Evolutionary conservation across 176 grass and related monocot genomes (phyloP), one percentile per base, ranked within the genome.

Genomic region (Ensete ventricosum): DNA sequence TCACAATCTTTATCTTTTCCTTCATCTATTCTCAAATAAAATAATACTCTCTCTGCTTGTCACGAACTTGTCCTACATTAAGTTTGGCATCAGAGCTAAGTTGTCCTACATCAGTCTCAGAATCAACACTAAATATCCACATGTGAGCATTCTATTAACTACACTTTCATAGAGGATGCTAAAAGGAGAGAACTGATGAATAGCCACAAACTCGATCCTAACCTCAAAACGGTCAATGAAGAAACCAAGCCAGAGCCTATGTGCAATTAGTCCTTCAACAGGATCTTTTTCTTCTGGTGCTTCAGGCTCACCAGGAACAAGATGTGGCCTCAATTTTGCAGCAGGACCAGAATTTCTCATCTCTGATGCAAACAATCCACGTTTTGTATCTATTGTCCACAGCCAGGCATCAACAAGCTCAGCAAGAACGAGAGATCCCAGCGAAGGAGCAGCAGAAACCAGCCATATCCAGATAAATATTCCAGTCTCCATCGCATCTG

Each of bases 391-490:
- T 78, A 99, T 94, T n/a, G 95, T 99, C 95, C 95, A 99, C 51
- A 99, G 48, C 95, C 95, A 99, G 80, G 95, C 95, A 87, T 99
- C 95, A 83, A 99, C 95, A 62, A 99, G 90, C 76, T 99, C 95
- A 9, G 90, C 90, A 53, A 99, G 84, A 34, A 99, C 88, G 87
- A 94, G 90, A 59, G 95, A 82, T 51, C 95, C 95, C 78, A 99
- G 80, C 53, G 88, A 86, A 72, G 95, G 95, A 64, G 90, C 90
- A 53, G 94, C 94, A 52, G 95, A 99, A 55, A 99, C 95, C 60
- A 99, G 88, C 95, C 95, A 99, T 51, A 90, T 99, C 95, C 95
- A 99, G 80, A 99, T 93, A 89, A 91, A 99, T 77, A 99, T 85
- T 62, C 95, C 95, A 67, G 90, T 99, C 78, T 99, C 95, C 95